phyloP scores from a whole-genome alignment of 1,284 basidiomycete species.

The Singerocomus inundabilis region DNA sequence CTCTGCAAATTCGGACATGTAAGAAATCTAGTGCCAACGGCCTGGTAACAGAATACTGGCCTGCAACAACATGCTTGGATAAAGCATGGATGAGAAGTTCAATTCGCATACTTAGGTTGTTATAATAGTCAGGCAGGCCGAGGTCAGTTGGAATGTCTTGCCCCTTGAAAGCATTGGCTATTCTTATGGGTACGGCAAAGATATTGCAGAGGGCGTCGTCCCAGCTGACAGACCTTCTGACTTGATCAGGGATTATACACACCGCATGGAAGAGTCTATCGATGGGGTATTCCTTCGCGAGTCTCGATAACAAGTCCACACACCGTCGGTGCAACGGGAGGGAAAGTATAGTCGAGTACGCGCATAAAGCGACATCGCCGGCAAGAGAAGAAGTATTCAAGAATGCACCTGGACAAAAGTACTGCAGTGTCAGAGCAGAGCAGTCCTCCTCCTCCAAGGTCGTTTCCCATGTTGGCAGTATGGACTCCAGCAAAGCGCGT shows the following conservation, averaged over 20 bases:
- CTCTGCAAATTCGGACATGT: slow-evolving; percentile 21
- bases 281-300: slow-evolving; percentile 63
- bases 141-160: slow-evolving; percentile 45
- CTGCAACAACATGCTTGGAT: slow-evolving; percentile 29
- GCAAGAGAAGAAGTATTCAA: slow-evolving; percentile 47
- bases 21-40: slow-evolving; percentile 3
- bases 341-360: slow-evolving; percentile 62
- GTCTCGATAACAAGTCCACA: slow-evolving; percentile 50
- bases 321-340: slow-evolving; percentile 47
- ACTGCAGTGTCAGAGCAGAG: slow-evolving; percentile 52
- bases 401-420: slow-evolving; percentile 67
- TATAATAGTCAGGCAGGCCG: slow-evolving; percentile 54
- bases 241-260: slow-evolving; percentile 33
- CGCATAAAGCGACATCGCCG: slow-evolving; percentile 53
- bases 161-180: slow-evolving; percentile 59
- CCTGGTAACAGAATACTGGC: slow-evolving; percentile 24
- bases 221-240: slow-evolving; percentile 50
- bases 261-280: slow-evolving; percentile 60
- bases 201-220: slow-evolving; percentile 65
- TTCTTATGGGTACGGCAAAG: slow-evolving; percentile 59
- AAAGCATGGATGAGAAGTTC: slow-evolving; percentile 46
- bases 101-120: slow-evolving; percentile 50
- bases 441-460: slow-evolving; percentile 49
- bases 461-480: slow-evolving; percentile 69
- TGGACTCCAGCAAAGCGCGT: slow-evolving; percentile 56